Percentiles rank a stretch among this genome's conserved stretches.
Conservation (phyloP, 2,329 filamentous ascomycete species). For the Neocucurbitaria cava region DNA sequence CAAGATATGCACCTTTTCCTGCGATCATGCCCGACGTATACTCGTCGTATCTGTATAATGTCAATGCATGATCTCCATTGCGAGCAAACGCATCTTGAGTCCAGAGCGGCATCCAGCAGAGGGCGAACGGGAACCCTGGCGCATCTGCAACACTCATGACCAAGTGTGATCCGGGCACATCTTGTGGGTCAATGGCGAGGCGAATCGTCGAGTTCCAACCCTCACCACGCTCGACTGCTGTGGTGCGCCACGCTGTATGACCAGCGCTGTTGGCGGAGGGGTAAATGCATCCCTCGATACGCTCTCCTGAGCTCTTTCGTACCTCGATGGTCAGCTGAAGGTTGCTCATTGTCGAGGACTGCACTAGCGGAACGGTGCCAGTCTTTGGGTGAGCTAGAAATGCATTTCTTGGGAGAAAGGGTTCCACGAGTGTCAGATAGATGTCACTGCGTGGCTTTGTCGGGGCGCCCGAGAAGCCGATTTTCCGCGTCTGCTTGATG, state of each 20-base stretch:
- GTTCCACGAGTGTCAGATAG: conserved; percentile 84
- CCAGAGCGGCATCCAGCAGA: conserved; percentile 95
- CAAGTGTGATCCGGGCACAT: conserved; percentile 83
- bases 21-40: conserved; percentile 75
- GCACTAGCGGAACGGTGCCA: conserved; percentile 77
- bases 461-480: conserved; percentile 92
- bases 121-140: conserved; percentile 85
- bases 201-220: conserved; percentile 89
- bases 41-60: conserved; percentile 92
- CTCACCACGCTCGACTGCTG: conserved; percentile 78
- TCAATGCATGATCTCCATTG: conserved; percentile 80
- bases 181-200: conserved; percentile 76
- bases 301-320: conserved; percentile 76
- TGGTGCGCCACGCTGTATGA: conserved; percentile 87
- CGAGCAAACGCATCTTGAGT: conserved; percentile 86
- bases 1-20: conserved; percentile 86
- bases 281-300: conserved; percentile 87
- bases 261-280: conserved; percentile 81
- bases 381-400: conserved; percentile 74
- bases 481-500: conserved; percentile 81
- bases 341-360: conserved; percentile 71
- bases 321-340: conserved; percentile 91
- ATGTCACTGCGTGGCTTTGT: conserved; percentile 91
- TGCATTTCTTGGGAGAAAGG: conserved; percentile 73
- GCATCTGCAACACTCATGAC: conserved; percentile 89